A percentile compares a stretch with the other conserved stretches of the same genome.
Evolutionary conservation across 371 early-diverging fungal species (phyloP).

Genomic region (Paramicrosporidium saccamoebae): DNA sequence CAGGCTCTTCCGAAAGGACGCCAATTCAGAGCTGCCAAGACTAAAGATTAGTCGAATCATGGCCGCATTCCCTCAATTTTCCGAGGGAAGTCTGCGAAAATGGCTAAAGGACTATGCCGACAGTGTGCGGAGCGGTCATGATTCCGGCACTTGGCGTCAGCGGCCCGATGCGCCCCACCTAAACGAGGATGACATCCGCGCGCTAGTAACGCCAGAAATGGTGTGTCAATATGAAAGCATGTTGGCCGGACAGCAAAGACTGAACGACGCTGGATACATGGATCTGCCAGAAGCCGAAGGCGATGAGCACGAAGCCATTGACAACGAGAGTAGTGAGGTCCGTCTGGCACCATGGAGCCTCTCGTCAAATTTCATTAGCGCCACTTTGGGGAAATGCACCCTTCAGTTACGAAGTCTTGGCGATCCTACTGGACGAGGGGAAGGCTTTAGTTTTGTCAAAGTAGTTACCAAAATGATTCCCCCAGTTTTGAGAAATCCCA

Average conservation of each 20-base stretch:
- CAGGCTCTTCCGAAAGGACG: slow-evolving; percentile 45
- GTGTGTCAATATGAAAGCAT: slow-evolving; percentile 88
- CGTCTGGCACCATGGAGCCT: slow-evolving; percentile 88
- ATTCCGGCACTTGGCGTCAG: slow-evolving; percentile 71
- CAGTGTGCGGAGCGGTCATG: slow-evolving; percentile 57
- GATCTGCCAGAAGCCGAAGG: slow-evolving; percentile 20
- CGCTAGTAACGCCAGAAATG: slow-evolving; percentile 92
- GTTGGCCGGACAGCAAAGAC: slow-evolving; percentile 72
- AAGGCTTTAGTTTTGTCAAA: slow-evolving; percentile 91
- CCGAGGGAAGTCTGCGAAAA: slow-evolving; percentile 47
- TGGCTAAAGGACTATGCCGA: slow-evolving; percentile 85
- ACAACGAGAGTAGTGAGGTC: slow-evolving; percentile 16
- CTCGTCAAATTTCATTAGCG: slow-evolving; percentile 77
- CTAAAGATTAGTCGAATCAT: slow-evolving; percentile 35
- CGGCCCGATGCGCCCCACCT: slow-evolving; percentile 49
- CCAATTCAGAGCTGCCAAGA: slow-evolving; percentile 18
- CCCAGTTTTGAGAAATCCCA: slow-evolving; percentile 35
- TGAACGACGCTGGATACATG: slow-evolving; percentile 73
- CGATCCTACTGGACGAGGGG: slow-evolving; percentile 87
- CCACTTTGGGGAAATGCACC: slow-evolving; percentile 68
- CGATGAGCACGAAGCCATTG: slow-evolving; percentile 17
- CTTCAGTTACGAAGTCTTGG: slow-evolving; percentile 72
- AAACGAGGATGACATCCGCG: slow-evolving; percentile 68
- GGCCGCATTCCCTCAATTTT: slow-evolving; percentile 46
- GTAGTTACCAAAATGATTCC: slow-evolving; percentile 90